Conservation (phyloP, 352 stramenopile species). For the Blastocystis sp. region DNA sequence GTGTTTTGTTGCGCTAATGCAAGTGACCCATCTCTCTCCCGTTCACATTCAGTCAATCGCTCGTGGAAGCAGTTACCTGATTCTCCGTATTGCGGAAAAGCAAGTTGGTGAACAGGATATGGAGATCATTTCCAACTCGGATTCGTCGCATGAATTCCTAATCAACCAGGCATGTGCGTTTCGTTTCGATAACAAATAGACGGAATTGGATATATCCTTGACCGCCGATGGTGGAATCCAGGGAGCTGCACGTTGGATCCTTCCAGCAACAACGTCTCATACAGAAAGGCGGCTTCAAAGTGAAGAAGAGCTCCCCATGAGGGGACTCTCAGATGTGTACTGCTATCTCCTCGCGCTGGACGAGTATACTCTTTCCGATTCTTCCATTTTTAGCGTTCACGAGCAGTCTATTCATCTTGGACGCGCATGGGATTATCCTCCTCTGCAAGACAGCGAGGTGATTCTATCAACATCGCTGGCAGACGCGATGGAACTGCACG, state of each 20-base stretch:
- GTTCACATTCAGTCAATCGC: slow-evolving; percentile 1
- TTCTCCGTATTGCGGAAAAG: slow-evolving; percentile 53
- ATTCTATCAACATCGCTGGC: slow-evolving; percentile 27
- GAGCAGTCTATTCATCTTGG: slow-evolving; percentile 11
- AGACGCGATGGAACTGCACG: background rate
- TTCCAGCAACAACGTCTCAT: background rate
- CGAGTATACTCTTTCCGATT: background rate
- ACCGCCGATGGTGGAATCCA: background rate
- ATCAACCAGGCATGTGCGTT: background rate
- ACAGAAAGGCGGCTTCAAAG: background rate
- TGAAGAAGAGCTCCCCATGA: background rate
- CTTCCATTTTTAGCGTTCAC: background rate
- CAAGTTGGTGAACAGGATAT: slow-evolving; percentile 53
- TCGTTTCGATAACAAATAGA: background rate
- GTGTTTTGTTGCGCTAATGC: slow-evolving; percentile 50
- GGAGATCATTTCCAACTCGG: background rate
- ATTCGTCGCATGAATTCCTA: background rate
- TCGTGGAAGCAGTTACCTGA: slow-evolving; percentile 40
- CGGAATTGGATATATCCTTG: slow-evolving; percentile 11
- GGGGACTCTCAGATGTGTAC: background rate
- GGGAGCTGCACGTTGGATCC: slow-evolving; percentile 1
- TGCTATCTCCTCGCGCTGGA: slow-evolving; percentile 23
- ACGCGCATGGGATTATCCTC: background rate
- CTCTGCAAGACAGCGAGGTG: background rate
- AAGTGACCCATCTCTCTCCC: background rate